Conservation (phyloP, 441 rosid species). For the Syzygium syzygioides region DNA sequence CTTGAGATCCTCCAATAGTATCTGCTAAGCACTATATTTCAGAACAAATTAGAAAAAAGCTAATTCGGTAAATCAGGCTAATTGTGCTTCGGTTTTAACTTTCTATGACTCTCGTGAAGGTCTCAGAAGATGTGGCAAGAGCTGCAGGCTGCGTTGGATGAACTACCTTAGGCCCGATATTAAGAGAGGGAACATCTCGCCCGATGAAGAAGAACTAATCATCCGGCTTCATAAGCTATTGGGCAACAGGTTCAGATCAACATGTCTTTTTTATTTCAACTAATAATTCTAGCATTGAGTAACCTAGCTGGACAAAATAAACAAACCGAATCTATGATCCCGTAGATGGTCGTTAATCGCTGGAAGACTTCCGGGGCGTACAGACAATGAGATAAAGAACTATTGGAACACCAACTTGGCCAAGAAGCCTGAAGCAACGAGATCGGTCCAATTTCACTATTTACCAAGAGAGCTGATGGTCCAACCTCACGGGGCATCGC, state of each 20-base stretch:
- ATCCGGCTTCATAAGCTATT: constrained; percentile 17
- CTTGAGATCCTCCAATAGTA: neutral
- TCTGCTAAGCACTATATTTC: neutral
- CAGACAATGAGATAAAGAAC: constrained; percentile 19
- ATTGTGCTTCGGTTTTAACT: neutral
- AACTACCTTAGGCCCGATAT: constrained; percentile 17
- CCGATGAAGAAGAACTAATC: constrained; percentile 16
- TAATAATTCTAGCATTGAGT: neutral
- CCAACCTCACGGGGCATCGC: neutral
- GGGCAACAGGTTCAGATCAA: constrained; percentile 2
- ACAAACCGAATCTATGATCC: neutral
- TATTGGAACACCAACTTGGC: constrained; percentile 24
- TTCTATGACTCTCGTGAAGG: neutral
- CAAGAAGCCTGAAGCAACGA: constrained; percentile 1
- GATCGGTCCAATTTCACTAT: neutral
- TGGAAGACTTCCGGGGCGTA: constrained; percentile 18
- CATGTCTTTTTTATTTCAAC: neutral
- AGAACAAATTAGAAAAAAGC: neutral
- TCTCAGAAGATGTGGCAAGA: constrained; percentile 16
- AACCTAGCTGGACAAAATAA: neutral
- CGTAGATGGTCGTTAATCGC: constrained; percentile 19
- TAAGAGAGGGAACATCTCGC: constrained; percentile 16
- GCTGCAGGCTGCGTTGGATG: constrained; percentile 21
- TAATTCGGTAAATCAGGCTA: neutral
- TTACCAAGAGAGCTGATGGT: neutral